phyloP scores from a whole-genome alignment of 805 yeast species.

The Teunomyces aglyptinius region DNA sequence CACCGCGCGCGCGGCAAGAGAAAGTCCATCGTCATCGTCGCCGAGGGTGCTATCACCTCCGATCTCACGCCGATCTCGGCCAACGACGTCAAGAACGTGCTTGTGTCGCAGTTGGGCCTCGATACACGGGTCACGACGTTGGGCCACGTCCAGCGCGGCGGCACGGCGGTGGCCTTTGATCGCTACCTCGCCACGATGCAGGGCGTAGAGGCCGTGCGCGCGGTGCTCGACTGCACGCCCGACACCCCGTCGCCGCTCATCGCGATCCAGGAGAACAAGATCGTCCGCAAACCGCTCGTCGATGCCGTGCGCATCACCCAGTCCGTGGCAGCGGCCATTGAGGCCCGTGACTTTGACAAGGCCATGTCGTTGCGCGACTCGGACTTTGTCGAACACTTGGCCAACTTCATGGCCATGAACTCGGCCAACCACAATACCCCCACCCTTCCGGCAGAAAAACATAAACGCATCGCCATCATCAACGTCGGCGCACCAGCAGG shows the following conservation, averaged over 20 bases:
- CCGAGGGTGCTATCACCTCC: slow-evolving; percentile 93
- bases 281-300: slow-evolving; percentile 78
- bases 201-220: slow-evolving; percentile 96
- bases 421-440: slow-evolving; percentile 64
- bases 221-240: slow-evolving; percentile 84
- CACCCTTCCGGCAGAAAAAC: slow-evolving; percentile 51
- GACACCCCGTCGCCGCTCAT: slow-evolving; percentile 93
- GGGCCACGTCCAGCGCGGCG: slow-evolving; percentile 99
- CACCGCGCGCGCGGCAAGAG: slow-evolving; percentile 88
- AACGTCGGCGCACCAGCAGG: slow-evolving; percentile 98
- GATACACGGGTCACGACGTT: slow-evolving; percentile 94
- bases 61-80: slow-evolving; percentile 79
- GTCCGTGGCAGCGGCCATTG: slow-evolving; percentile 88
- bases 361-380: slow-evolving; percentile 88
- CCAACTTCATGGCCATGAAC: slow-evolving; percentile 69
- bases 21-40: slow-evolving; percentile 93
- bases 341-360: slow-evolving; percentile 69
- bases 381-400: slow-evolving; percentile 78
- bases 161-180: slow-evolving; percentile 95
- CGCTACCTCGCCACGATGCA: slow-evolving; percentile 89
- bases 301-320: slow-evolving; percentile 88
- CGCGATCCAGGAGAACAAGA: slow-evolving; percentile 82
- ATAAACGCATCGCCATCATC: slow-evolving; percentile 77
- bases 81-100: slow-evolving; percentile 74
- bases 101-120: slow-evolving; percentile 72